Evolutionary conservation across 2,329 filamentous ascomycete species (phyloP).

Genomic region (Fusarium abutilonis): DNA sequence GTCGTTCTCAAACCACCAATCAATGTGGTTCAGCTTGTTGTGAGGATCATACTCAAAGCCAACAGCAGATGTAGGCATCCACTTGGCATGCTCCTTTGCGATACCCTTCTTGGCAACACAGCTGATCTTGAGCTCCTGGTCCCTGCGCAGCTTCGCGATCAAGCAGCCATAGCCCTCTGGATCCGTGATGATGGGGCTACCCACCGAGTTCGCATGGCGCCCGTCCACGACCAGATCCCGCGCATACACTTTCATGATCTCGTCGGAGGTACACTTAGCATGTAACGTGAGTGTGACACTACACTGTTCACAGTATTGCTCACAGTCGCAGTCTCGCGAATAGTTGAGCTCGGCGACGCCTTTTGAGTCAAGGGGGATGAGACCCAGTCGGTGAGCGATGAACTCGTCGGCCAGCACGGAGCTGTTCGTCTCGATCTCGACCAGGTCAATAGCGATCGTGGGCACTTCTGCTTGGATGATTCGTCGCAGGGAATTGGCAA

Average conservation of each 20-base stretch:
- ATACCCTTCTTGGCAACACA: conserved; percentile 99
- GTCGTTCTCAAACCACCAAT: conserved; percentile 88
- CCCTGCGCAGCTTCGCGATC: conserved; percentile 88
- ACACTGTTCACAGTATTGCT: conserved; percentile 92
- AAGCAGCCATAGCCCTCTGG: conserved; percentile 82
- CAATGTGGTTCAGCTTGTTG: conserved; percentile 91
- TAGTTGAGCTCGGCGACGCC: conserved; percentile 86
- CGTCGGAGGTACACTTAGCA: conserved; percentile 84
- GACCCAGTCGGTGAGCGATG: conserved; percentile 88
- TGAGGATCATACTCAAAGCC: conserved; percentile 98
- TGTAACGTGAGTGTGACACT: conserved; percentile 85
- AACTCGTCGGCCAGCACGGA: conserved; percentile 98
- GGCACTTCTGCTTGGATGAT: conserved; percentile 93
- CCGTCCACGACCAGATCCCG: conserved; percentile 82
- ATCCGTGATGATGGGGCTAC: conserved; percentile 85
- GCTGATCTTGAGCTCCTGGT: conserved; percentile 87
- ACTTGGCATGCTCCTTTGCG: conserved; percentile 98
- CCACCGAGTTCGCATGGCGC: conserved; percentile 78
- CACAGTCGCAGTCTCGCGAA: conserved; percentile 95
- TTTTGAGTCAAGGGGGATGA: conserved; percentile 87
- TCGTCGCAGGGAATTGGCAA: conserved; percentile 92
- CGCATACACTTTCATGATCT: conserved; percentile 94
- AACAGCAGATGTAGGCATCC: conserved; percentile 90
- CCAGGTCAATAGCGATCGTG: conserved; percentile 92
- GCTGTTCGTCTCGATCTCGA: conserved; percentile 91